Conservation (phyloP, 2,329 filamentous ascomycete genomes). For the Fusarium incarnatum region DNA sequence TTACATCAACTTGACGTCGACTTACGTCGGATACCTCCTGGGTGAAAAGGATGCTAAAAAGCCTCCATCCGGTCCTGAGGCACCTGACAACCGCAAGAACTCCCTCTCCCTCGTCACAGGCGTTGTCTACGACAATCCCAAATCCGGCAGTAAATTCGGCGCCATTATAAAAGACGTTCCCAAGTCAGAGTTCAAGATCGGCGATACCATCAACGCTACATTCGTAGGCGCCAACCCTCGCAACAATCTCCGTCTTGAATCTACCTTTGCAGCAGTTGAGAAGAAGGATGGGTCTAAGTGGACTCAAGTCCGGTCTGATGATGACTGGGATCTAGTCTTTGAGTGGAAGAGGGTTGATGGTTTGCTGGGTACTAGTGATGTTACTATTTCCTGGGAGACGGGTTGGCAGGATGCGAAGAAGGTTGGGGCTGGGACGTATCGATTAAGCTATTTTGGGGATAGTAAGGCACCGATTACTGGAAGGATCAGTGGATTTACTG, state of each 20-base stretch:
- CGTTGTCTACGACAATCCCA: slow-evolving; percentile 17
- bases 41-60: background rate
- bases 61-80: background rate
- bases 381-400: background rate
- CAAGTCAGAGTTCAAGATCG: background rate
- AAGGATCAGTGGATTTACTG: background rate
- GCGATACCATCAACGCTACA: background rate
- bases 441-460: slow-evolving; percentile 7
- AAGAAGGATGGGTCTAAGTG: background rate
- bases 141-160: background rate
- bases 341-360: slow-evolving; percentile 21
- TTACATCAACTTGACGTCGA: background rate
- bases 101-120: background rate
- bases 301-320: slow-evolving; percentile 1
- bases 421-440: background rate
- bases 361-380: background rate
- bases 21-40: background rate
- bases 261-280: slow-evolving; percentile 2
- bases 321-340: slow-evolving; percentile 13
- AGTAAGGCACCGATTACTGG: slow-evolving; percentile 1
- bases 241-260: background rate
- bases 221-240: slow-evolving; percentile 5
- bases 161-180: background rate
- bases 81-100: slow-evolving; percentile 3
- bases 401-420: slow-evolving; percentile 4